phyloP scores from a whole-genome alignment of 352 stramenopile genomes.

The Phytophthora cajani region DNA sequence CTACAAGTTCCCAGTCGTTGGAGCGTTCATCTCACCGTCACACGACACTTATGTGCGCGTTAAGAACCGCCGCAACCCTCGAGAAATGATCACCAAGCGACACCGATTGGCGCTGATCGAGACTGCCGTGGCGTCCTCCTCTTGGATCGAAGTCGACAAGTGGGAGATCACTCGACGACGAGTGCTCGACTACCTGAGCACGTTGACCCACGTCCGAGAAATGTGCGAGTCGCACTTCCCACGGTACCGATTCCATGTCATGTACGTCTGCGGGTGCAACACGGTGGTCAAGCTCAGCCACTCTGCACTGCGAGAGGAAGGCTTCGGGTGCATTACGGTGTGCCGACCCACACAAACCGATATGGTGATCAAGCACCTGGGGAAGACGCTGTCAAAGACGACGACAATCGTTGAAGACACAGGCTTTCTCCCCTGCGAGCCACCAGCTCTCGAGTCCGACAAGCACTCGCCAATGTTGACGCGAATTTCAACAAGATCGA shows the following conservation, averaged over 20 bases:
- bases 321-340: slow-evolving; percentile 73
- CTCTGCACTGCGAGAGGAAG: slow-evolving; percentile 66
- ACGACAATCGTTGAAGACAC: slow-evolving; percentile 80
- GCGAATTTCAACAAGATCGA: slow-evolving; percentile 48
- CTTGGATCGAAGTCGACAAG: slow-evolving; percentile 88
- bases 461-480: slow-evolving; percentile 45
- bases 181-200: slow-evolving; percentile 82
- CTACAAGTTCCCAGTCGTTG: slow-evolving; percentile 81
- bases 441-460: slow-evolving; percentile 69
- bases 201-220: slow-evolving; percentile 72
- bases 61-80: slow-evolving; percentile 74
- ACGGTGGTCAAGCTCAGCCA: slow-evolving; percentile 83
- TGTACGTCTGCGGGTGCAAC: slow-evolving; percentile 84
- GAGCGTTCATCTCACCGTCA: slow-evolving; percentile 78
- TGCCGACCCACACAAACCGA: slow-evolving; percentile 72
- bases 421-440: slow-evolving; percentile 66
- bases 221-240: slow-evolving; percentile 79
- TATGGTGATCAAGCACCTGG: slow-evolving; percentile 78
- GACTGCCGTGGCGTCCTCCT: slow-evolving; percentile 65
- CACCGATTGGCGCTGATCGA: slow-evolving; percentile 74
- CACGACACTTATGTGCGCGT: slow-evolving; percentile 79
- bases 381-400: slow-evolving; percentile 59
- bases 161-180: slow-evolving; percentile 81
- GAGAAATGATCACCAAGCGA: slow-evolving; percentile 79
- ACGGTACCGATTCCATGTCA: slow-evolving; percentile 67